phyloP scores from a whole-genome alignment of 257 asterid species.

The Phtheirospermum japonicum region DNA sequence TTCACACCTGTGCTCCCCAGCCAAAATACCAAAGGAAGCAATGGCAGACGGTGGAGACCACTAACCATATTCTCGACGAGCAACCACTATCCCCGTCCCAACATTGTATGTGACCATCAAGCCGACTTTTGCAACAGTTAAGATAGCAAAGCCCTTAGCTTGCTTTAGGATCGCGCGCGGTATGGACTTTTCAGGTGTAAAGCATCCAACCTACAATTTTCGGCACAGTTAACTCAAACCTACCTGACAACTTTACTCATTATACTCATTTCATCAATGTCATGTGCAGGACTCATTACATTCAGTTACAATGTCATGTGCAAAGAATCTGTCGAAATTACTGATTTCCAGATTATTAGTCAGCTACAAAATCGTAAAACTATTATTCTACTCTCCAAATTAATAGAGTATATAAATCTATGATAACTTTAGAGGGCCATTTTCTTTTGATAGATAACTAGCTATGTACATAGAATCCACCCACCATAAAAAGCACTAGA shows the following conservation, averaged over 20 bases:
- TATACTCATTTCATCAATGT: not conserved
- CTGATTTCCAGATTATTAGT: too few species aligned
- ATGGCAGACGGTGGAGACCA: conserved; percentile 87
- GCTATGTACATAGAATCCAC: too few species aligned
- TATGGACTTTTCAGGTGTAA: conserved; percentile 60
- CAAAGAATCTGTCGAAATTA: too few species aligned
- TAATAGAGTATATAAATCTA: too few species aligned
- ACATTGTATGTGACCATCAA: conserved; percentile 68
- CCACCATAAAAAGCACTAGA: too few species aligned
- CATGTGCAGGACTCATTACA: too few species aligned
- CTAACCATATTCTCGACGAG: conserved; percentile 70
- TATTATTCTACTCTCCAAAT: too few species aligned
- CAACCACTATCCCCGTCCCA: conserved; percentile 72
- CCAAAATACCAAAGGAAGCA: conserved; percentile 69
- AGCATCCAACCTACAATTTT: conserved; percentile 44
- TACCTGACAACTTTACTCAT: not conserved
- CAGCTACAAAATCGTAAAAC: too few species aligned
- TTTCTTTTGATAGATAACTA: too few species aligned
- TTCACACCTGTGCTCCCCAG: conserved; percentile 74
- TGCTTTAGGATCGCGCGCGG: conserved; percentile 59
- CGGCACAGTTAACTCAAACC: not conserved
- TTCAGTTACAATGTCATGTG: not conserved
- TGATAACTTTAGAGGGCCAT: too few species aligned
- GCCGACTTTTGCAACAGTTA: conserved; percentile 69
- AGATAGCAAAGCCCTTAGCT: conserved; percentile 74